Evolutionary conservation across 163 green algal species (phyloP).

Genomic region (Chlorella variabilis): DNA sequence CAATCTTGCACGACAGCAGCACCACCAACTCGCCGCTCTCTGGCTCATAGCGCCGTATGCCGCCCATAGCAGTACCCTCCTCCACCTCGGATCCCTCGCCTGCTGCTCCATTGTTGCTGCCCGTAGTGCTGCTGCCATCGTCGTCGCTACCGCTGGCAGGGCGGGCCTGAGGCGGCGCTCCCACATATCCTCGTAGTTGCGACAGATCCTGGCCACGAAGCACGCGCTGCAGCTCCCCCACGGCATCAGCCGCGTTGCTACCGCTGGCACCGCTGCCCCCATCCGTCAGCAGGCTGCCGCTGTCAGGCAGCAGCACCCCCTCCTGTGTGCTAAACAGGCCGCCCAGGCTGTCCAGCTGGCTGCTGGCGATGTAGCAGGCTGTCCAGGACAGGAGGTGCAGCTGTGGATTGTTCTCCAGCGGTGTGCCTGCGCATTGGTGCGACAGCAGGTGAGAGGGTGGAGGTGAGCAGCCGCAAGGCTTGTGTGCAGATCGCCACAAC

Average conservation of each 20-base stretch:
- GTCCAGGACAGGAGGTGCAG: constrained; percentile 20
- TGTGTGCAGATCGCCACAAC: too few species aligned
- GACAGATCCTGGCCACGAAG: constrained; percentile 19
- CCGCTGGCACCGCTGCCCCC: neutral
- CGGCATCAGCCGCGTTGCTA: neutral
- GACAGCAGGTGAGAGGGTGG: too few species aligned
- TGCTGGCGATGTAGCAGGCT: constrained; percentile 5
- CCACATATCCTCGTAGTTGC: neutral
- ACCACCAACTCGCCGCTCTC: constrained; percentile 15
- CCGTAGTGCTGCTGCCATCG: neutral
- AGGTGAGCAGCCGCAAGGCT: too few species aligned
- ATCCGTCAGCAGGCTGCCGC: constrained; percentile 1
- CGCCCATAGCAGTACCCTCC: neutral
- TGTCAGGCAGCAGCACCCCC: constrained; percentile 21
- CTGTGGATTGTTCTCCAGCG: constrained; percentile 19
- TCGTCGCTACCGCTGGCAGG: neutral
- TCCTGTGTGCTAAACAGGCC: neutral
- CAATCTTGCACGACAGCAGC: constrained; percentile 12
- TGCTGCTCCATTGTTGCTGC: neutral
- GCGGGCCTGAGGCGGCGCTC: neutral
- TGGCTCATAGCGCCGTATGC: constrained; percentile 8
- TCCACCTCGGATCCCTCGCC: neutral
- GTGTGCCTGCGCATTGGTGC: neutral
- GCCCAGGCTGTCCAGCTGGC: constrained; percentile 3
- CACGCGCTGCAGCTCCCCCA: constrained; percentile 23